phyloP scores from a whole-genome alignment of 495 filamentous ascomycete species.

The Lophiostoma macrostomum region DNA sequence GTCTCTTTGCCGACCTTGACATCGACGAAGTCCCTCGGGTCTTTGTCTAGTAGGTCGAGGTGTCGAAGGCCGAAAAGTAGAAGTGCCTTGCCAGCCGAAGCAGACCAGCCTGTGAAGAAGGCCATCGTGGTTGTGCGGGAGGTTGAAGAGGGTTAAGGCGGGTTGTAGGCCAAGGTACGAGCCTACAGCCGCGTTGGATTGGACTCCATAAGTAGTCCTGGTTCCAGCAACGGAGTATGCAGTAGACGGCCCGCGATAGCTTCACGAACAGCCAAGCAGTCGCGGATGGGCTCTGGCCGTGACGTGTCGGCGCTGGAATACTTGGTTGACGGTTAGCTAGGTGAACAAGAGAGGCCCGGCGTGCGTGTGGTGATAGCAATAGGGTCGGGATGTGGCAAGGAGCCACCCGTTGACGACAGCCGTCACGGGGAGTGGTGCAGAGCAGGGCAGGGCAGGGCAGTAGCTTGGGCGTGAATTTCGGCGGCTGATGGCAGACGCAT shows the following conservation, averaged over 20 bases:
- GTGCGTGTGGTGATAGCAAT: not conserved
- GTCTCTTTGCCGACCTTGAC: slow-evolving; percentile 67
- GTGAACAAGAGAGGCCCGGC: not conserved
- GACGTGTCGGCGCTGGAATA: no score
- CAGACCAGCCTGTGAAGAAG: slow-evolving; percentile 60
- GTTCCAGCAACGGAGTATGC: not conserved
- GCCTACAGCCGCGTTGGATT: slow-evolving; percentile 20
- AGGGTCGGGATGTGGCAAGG: not conserved
- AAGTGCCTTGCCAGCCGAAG: slow-evolving; percentile 71
- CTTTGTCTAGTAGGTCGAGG: slow-evolving; percentile 75
- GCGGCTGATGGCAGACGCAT: no score
- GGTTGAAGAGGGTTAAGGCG: not conserved
- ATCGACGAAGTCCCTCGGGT: slow-evolving; percentile 65
- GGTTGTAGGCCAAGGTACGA: slow-evolving; percentile 8
- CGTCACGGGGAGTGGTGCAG: not conserved
- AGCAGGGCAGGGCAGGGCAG: not conserved
- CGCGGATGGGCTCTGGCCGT: no score
- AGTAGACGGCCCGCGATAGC: not conserved
- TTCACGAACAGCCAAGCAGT: not conserved
- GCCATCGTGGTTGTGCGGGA: slow-evolving; percentile 33
- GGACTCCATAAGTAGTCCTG: slow-evolving; percentile 11
- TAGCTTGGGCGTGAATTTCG: not conserved
- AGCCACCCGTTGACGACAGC: not conserved
- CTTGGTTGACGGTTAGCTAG: not conserved
- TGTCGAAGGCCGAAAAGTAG: slow-evolving; percentile 75